Evolutionary conservation across 148 eudicot species (phyloP).

Genomic region (Nepenthes gracilis): DNA sequence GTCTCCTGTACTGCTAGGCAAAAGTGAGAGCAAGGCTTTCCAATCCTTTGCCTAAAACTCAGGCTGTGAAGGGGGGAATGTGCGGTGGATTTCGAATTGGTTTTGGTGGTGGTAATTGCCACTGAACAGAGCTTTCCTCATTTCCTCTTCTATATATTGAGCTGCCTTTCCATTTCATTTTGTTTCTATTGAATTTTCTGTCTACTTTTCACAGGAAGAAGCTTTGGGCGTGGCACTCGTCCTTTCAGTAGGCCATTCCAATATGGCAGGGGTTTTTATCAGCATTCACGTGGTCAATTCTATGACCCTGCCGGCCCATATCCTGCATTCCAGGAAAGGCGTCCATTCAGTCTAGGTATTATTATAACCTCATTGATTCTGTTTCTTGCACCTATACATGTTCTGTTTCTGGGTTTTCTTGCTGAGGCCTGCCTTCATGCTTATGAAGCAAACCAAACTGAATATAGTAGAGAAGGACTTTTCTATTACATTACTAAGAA

Average conservation of each 20-base stretch:
- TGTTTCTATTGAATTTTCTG: constrained; percentile 3
- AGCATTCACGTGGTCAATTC: constrained; percentile 40
- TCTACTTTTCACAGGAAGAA: constrained; percentile 38
- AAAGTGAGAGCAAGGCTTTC: constrained; percentile 79
- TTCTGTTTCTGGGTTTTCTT: no score
- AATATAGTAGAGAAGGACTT: no score
- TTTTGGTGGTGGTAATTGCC: constrained; percentile 29
- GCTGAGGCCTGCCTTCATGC: no score
- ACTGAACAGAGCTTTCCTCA: constrained; percentile 6
- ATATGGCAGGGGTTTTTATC: constrained; percentile 38
- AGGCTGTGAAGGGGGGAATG: constrained; percentile 88
- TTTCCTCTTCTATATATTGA: constrained; percentile 8
- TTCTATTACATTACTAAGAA: no score
- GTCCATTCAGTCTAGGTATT: constrained; percentile 29
- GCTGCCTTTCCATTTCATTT: not conserved
- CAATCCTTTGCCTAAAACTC: constrained; percentile 77
- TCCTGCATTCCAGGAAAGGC: constrained; percentile 39
- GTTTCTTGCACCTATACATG: not conserved
- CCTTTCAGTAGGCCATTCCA: constrained; percentile 31
- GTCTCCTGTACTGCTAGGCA: constrained; percentile 17
- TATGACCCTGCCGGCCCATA: constrained; percentile 37
- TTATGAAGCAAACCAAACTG: no score
- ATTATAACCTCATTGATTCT: not conserved
- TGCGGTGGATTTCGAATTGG: constrained; percentile 74
- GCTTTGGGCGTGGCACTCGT: constrained; percentile 37